Conservation (phyloP, 352 stramenopile genomes). For the Phytopythium montanum region DNA sequence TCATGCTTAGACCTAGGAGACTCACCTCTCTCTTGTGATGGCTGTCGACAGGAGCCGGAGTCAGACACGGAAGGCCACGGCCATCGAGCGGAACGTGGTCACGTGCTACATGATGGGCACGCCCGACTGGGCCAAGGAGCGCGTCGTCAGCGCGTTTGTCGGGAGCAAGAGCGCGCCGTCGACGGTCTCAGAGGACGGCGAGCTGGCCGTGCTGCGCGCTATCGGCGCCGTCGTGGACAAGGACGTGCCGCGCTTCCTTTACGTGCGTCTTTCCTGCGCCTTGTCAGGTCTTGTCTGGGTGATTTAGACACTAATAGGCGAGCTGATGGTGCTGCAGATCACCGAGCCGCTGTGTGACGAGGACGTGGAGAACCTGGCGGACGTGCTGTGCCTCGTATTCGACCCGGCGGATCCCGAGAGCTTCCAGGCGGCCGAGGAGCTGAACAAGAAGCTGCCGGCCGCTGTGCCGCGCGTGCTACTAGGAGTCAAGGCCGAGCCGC, state of each 20-base stretch:
- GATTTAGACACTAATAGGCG: constrained; percentile 3
- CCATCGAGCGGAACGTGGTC: constrained; percentile 66
- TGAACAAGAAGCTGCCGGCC: constrained; percentile 47
- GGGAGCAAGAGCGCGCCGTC: constrained; percentile 22
- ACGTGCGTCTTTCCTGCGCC: constrained; percentile 34
- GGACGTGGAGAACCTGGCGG: constrained; percentile 65
- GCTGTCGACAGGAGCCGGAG: constrained; percentile 36
- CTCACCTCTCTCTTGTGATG: not conserved
- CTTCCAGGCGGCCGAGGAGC: constrained; percentile 40
- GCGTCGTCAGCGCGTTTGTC: constrained; percentile 52
- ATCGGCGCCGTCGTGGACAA: constrained; percentile 55
- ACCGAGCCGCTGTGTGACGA: constrained; percentile 57
- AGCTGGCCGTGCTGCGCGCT: constrained; percentile 38
- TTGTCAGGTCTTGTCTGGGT: not conserved
- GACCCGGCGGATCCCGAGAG: constrained; percentile 51
- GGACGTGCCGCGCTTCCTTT: constrained; percentile 57
- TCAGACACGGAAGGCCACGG: constrained; percentile 45
- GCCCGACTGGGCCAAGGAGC: constrained; percentile 39
- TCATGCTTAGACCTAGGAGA: no score
- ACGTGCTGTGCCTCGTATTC: constrained; percentile 68
- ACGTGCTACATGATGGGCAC: constrained; percentile 69
- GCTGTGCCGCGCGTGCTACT: constrained; percentile 61
- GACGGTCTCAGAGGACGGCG: constrained; percentile 19
- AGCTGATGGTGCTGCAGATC: constrained; percentile 28
- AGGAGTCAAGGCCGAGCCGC: constrained; percentile 30